A percentile compares a stretch with the other conserved stretches of the same genome.
Conservation (phyloP, 164 flowering plant species). For the Euptelea pleiosperma region DNA sequence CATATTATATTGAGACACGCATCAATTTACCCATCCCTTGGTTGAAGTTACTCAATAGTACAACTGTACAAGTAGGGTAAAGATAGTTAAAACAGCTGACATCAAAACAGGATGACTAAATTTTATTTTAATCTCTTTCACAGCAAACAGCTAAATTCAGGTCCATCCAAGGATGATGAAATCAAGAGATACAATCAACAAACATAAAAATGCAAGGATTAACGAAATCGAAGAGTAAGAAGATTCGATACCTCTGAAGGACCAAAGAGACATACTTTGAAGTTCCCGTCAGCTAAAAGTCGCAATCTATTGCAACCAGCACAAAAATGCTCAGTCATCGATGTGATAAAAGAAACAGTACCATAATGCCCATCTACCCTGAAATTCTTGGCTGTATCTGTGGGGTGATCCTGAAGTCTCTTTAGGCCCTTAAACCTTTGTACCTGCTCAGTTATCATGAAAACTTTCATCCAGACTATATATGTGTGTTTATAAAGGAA, state of each 20-base stretch:
- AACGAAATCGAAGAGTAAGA: not conserved
- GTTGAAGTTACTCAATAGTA: not conserved
- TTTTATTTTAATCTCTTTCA: not conserved
- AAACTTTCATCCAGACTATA: conserved; percentile 6
- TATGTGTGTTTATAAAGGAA: not conserved
- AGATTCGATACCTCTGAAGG: conserved; percentile 77
- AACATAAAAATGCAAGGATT: not conserved
- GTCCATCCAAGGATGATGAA: no score
- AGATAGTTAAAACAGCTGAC: not conserved
- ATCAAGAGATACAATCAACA: no score
- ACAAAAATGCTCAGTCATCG: conserved; percentile 99
- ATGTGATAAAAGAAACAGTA: conserved; percentile 89
- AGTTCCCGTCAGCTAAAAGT: conserved; percentile 92
- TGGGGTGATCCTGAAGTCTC: conserved; percentile 73
- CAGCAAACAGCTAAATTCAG: no score
- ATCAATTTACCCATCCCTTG: not conserved
- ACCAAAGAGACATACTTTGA: conserved; percentile 98
- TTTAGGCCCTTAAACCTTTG: conserved; percentile 42
- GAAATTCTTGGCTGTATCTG: conserved; percentile 93
- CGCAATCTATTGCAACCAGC: conserved; percentile 96
- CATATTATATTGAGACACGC: conserved; percentile 1
- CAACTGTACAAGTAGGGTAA: not conserved
- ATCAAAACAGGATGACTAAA: not conserved
- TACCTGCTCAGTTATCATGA: conserved; percentile 44
- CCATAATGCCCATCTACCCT: conserved; percentile 72